phyloP scores from a whole-genome alignment of 225 moss, liverwort and hornwort species.

The Physcomitrellopsis africana region DNA sequence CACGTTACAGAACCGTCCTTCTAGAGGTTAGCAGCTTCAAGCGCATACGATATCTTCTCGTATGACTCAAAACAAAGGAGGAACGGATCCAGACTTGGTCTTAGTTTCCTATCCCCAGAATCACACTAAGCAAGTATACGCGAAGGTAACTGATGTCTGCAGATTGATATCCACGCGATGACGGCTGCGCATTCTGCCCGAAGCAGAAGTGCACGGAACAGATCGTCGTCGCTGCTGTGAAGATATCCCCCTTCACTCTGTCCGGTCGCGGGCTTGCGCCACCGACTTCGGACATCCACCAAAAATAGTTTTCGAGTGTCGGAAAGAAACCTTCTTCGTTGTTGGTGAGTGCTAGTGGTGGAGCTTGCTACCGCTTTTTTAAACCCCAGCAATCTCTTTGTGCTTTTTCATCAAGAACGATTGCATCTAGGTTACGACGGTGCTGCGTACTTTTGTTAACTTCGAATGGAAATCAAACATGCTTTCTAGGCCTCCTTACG shows the following conservation, averaged over 20 bases:
- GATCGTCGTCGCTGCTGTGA: too few relatives aligned
- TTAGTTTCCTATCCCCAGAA: neutral
- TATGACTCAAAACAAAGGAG: conserved; percentile 4
- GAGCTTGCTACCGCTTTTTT: conserved; percentile 26
- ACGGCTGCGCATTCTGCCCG: neutral
- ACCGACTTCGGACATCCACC: conserved; percentile 24
- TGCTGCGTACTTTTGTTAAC: neutral
- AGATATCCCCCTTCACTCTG: too few relatives aligned
- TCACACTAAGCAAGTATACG: neutral
- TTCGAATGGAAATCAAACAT: neutral
- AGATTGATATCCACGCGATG: neutral
- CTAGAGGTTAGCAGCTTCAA: neutral
- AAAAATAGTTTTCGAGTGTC: conserved; percentile 22
- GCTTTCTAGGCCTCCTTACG: neutral
- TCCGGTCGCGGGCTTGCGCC: neutral
- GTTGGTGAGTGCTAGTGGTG: conserved; percentile 13
- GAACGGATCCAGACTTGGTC: conserved; percentile 32
- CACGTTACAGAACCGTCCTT: too few relatives aligned
- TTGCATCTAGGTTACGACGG: neutral
- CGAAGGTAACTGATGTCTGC: neutral
- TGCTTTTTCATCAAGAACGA: conserved; percentile 12
- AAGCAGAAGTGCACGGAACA: too few relatives aligned
- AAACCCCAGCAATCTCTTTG: neutral
- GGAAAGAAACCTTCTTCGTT: neutral
- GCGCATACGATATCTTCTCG: neutral